These are phyloP conservation scores for Ilex aquifolium DNA, from an alignment of 257 asterid genomes.

Conservation along the genomic window DNA sequence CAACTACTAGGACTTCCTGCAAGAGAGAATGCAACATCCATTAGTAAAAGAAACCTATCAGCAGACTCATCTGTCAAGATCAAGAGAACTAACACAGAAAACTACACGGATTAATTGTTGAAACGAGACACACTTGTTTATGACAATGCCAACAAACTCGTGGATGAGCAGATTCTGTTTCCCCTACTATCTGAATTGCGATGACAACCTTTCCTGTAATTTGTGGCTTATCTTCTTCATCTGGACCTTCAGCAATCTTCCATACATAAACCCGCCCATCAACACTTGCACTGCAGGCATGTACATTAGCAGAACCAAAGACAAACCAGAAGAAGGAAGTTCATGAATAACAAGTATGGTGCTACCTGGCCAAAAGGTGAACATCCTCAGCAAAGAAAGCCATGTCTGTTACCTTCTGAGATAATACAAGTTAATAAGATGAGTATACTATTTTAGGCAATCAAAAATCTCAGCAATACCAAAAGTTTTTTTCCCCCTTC, in stretches of 20 bases:
- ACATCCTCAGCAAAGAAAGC: constrained; percentile 99
- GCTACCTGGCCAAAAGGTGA: constrained; percentile 92
- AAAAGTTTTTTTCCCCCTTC: not conserved
- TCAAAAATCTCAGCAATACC: not conserved
- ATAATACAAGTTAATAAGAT: constrained; percentile 16
- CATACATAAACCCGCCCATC: constrained; percentile 95
- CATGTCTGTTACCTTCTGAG: constrained; percentile 99
- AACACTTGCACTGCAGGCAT: constrained; percentile 71
- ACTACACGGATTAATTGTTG: not conserved
- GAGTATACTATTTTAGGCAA: not conserved
- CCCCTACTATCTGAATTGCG: constrained; percentile 84
- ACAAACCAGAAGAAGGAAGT: constrained; percentile 7
- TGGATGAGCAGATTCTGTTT: constrained; percentile 82
- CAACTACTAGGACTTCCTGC: constrained; percentile 96
- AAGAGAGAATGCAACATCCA: constrained; percentile 9
- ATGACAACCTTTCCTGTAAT: constrained; percentile 66
- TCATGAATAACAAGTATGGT: constrained; percentile 9
- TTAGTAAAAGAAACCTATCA: constrained; percentile 10
- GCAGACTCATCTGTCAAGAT: not conserved
- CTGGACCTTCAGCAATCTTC: constrained; percentile 93
- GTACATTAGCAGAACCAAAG: constrained; percentile 19
- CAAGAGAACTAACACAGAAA: constrained; percentile 1
- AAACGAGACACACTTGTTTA: constrained; percentile 60
- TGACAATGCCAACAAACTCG: constrained; percentile 99
- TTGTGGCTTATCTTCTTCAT: constrained; percentile 92